A percentile compares a stretch with the other conserved stretches of the same genome.
Conservation (phyloP, 2,329 filamentous ascomycete species). For the Alternaria alternata region DNA sequence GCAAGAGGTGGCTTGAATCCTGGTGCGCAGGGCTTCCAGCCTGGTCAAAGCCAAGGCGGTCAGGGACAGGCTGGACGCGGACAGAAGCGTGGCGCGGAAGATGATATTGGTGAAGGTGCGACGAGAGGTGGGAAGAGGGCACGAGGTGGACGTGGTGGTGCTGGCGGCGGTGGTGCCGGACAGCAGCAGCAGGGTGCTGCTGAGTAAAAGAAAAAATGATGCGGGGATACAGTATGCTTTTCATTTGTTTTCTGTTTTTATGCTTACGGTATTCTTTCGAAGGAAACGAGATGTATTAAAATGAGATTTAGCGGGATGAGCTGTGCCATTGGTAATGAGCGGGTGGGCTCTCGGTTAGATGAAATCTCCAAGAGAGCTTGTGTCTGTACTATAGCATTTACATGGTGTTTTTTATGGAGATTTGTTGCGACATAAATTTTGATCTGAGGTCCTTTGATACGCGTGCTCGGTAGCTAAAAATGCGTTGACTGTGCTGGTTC, state of each 20-base stretch:
- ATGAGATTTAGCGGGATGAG: background rate
- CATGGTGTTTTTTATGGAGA: background rate
- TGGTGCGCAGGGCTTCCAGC: constrained; percentile 46
- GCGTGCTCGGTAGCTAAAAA: too few species aligned
- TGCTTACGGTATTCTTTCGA: background rate
- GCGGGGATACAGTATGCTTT: background rate
- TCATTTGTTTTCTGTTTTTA: too few species aligned
- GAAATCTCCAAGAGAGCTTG: background rate
- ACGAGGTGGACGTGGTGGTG: constrained; percentile 34
- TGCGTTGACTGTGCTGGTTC: too few species aligned
- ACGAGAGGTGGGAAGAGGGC: constrained; percentile 42
- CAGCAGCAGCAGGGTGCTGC: constrained; percentile 10
- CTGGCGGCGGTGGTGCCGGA: constrained; percentile 23
- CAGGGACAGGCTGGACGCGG: constrained; percentile 33
- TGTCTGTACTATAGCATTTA: background rate
- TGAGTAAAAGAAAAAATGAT: background rate
- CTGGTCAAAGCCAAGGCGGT: constrained; percentile 17
- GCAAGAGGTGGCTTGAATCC: constrained; percentile 43
- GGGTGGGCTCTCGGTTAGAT: background rate
- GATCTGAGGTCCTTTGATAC: too few species aligned
- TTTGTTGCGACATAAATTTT: background rate
- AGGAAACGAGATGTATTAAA: background rate
- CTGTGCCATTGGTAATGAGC: background rate
- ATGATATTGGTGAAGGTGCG: constrained; percentile 36
- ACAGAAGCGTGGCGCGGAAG: constrained; percentile 46